phyloP scores from a whole-genome alignment of 2,329 filamentous ascomycete genomes.

The Neocucurbitaria cava region DNA sequence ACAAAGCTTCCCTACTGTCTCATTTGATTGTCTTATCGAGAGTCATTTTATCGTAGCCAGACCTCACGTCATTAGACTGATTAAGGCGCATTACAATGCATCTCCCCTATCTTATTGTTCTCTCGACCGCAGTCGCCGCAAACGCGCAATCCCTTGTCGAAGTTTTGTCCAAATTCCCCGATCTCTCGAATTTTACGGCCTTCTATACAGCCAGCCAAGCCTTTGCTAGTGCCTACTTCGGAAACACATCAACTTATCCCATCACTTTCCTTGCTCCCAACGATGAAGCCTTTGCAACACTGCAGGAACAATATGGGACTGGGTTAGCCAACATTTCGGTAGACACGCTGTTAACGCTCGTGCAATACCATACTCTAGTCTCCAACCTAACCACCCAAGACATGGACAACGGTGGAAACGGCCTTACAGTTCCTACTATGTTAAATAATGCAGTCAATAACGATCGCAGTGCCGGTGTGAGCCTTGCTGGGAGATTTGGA shows the following conservation, averaged over 20 bases:
- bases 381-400: slow-evolving; percentile 17
- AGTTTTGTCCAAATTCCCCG: slow-evolving; percentile 19
- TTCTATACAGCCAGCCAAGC: slow-evolving; percentile 25
- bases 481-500: slow-evolving; percentile 23
- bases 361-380: slow-evolving; percentile 31
- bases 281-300: slow-evolving; percentile 25
- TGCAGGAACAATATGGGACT: slow-evolving; percentile 9
- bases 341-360: slow-evolving; percentile 14
- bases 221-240: slow-evolving; percentile 21
- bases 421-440: slow-evolving; percentile 23
- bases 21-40: neutral
- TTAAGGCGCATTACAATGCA: neutral
- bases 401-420: slow-evolving; percentile 8
- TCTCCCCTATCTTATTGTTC: slow-evolving; percentile 1
- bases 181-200: slow-evolving; percentile 30
- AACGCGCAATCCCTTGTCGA: slow-evolving; percentile 19
- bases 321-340: slow-evolving; percentile 15
- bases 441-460: slow-evolving; percentile 18
- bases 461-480: slow-evolving; percentile 20
- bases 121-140: neutral
- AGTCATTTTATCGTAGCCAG: neutral
- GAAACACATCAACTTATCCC: slow-evolving; percentile 22
- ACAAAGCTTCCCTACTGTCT: neutral
- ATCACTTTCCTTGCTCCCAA: slow-evolving; percentile 32
- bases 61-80: neutral